phyloP scores from a whole-genome alignment of 371 early-diverging fungal species.

The Mucor sp. region DNA sequence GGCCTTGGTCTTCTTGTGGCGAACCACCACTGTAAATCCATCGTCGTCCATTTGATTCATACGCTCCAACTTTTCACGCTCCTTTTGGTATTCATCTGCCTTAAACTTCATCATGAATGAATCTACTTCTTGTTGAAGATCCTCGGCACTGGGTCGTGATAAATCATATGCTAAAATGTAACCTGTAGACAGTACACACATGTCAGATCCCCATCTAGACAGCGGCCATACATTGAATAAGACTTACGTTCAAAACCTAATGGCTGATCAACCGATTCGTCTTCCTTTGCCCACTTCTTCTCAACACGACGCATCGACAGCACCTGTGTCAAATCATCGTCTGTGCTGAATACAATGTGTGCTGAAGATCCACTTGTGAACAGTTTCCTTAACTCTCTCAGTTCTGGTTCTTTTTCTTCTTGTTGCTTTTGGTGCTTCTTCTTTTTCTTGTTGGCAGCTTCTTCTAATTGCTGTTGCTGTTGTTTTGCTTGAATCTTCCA shows the following conservation, averaged over 20 bases:
- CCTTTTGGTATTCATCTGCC: constrained; percentile 74
- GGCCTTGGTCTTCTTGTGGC: constrained; percentile 59
- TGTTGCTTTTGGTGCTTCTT: constrained; percentile 26
- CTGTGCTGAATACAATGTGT: constrained; percentile 77
- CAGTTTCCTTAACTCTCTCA: constrained; percentile 33
- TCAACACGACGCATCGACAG: constrained; percentile 64
- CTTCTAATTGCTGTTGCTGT: constrained; percentile 28
- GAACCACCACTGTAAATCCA: constrained; percentile 87
- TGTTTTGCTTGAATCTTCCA: constrained; percentile 25
- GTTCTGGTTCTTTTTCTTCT: constrained; percentile 4
- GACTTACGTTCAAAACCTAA: constrained; percentile 58
- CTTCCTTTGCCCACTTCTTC: constrained; percentile 64
- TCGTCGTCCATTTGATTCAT: constrained; percentile 91
- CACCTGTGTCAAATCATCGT: constrained; percentile 62
- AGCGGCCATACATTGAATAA: not conserved
- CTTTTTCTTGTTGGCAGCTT: constrained; percentile 19
- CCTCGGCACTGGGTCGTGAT: constrained; percentile 56
- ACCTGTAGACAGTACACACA: constrained; percentile 18
- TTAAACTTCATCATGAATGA: constrained; percentile 80
- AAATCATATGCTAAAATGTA: constrained; percentile 48
- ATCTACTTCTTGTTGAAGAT: constrained; percentile 69
- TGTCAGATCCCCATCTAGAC: not conserved
- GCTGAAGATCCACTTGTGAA: constrained; percentile 66
- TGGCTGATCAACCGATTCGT: constrained; percentile 44
- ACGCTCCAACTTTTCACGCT: constrained; percentile 59